A percentile compares a stretch with the other conserved stretches of the same genome.
Evolutionary conservation across 2,329 filamentous ascomycete genomes (phyloP).

Genomic region (Elsinoe australis): DNA sequence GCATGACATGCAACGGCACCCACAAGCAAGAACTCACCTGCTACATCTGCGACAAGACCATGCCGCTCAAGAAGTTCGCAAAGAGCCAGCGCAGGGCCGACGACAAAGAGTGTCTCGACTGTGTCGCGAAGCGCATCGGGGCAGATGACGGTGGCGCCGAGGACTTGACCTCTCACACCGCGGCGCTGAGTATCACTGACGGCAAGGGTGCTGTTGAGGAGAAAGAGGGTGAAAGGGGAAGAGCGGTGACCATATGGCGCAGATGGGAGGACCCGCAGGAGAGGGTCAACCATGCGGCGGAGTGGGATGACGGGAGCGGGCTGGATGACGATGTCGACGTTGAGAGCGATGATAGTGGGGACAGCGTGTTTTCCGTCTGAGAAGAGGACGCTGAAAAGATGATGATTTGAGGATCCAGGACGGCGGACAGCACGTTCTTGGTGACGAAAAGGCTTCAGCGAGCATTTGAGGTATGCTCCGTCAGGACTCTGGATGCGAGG

Average conservation of each 20-base stretch:
- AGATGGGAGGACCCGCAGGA: background rate
- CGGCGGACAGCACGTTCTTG: background rate
- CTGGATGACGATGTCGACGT: conserved; percentile 4
- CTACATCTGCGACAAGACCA: conserved; percentile 10
- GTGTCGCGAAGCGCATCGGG: conserved; percentile 5
- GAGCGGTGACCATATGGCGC: background rate
- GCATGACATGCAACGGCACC: conserved; percentile 13
- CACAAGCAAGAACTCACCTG: conserved; percentile 15
- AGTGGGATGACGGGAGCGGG: background rate
- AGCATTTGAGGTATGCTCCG: no score
- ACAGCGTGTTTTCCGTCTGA: conserved; percentile 11
- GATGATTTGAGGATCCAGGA: background rate
- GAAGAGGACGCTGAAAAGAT: background rate
- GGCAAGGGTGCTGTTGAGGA: background rate
- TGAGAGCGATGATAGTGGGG: conserved; percentile 11
- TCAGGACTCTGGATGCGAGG: no score
- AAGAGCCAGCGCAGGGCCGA: conserved; percentile 14
- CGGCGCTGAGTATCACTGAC: background rate
- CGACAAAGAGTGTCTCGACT: conserved; percentile 14
- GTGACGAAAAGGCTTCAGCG: no score
- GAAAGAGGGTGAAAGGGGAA: background rate
- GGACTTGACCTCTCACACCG: background rate
- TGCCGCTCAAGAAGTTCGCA: conserved; percentile 16
- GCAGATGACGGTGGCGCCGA: background rate
- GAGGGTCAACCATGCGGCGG: background rate